Conservation (phyloP, 192 early-diverging fungal species). For the Obelidium mucronatum region DNA sequence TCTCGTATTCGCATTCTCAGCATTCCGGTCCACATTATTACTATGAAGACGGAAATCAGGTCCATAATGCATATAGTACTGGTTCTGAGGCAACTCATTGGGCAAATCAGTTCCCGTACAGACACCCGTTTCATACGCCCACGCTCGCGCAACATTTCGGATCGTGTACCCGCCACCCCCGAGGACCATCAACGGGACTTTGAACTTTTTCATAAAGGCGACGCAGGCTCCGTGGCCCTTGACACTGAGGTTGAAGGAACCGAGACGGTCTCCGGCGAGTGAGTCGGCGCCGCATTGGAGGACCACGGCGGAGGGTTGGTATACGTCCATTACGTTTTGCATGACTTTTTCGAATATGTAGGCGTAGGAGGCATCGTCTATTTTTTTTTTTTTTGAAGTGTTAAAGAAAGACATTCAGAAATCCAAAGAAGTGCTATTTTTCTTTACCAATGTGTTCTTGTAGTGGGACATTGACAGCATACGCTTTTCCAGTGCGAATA, state of each 20-base stretch:
- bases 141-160: constrained; percentile 87
- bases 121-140: constrained; percentile 94
- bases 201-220: constrained; percentile 88
- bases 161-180: constrained; percentile 99
- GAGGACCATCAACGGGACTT: constrained; percentile 89
- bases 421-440: no score
- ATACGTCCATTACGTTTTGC: constrained; percentile 90
- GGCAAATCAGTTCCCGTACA: constrained; percentile 77
- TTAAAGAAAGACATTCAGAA: background rate
- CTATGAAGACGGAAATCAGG: constrained; percentile 89
- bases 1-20: constrained; percentile 86
- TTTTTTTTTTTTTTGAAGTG: background rate
- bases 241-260: constrained; percentile 94
- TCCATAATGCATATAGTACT: constrained; percentile 90
- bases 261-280: constrained; percentile 90
- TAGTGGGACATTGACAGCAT: constrained; percentile 93
- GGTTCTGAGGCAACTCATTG: constrained; percentile 82
- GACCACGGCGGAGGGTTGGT: constrained; percentile 89
- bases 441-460: constrained; percentile 80
- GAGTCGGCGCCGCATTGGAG: constrained; percentile 98
- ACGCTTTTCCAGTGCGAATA: constrained; percentile 85
- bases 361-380: constrained; percentile 87
- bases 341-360: constrained; percentile 90
- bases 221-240: constrained; percentile 94
- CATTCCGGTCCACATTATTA: constrained; percentile 72